phyloP scores from a whole-genome alignment of 169 alveolate genomes.

The Eimeria tenella region DNA sequence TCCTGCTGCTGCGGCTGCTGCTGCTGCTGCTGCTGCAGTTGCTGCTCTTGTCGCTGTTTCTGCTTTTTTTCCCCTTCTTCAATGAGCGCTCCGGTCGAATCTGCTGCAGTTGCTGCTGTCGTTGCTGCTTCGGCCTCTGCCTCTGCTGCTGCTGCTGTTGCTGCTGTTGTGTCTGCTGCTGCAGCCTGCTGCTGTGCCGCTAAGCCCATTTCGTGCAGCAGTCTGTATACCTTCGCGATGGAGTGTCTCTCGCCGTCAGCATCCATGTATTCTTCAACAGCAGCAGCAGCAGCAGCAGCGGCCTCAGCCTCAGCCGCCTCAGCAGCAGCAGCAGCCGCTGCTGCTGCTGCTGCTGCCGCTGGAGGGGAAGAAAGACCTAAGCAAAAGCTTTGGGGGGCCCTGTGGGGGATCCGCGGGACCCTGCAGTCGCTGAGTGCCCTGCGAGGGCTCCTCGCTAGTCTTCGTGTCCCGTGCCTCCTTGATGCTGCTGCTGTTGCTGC shows the following conservation, averaged over 20 bases:
- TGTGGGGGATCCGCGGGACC: background rate
- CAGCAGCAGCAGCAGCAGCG: background rate
- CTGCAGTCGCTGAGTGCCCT: background rate
- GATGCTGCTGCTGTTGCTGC: background rate
- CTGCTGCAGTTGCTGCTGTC: too few species aligned
- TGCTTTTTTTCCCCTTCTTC: background rate
- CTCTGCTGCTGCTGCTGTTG: too few species aligned
- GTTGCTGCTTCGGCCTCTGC: too few species aligned
- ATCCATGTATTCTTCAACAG: background rate
- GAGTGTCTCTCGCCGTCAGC: background rate
- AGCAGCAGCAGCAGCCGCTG: background rate
- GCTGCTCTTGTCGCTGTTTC: background rate
- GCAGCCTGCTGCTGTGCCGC: too few species aligned
- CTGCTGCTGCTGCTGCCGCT: slow-evolving; percentile 23
- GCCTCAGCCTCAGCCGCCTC: too few species aligned
- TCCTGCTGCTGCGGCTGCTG: background rate
- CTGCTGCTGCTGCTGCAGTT: background rate
- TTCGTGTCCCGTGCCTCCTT: background rate
- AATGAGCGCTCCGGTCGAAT: background rate
- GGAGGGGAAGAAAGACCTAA: background rate
- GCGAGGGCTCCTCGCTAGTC: background rate
- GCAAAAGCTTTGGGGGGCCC: background rate
- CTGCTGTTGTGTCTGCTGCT: too few species aligned
- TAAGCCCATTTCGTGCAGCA: background rate
- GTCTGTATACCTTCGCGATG: background rate